Base-by-base conservation (phyloP, 257 asterid genomes). In the Nicotiana knightiana region DNA sequence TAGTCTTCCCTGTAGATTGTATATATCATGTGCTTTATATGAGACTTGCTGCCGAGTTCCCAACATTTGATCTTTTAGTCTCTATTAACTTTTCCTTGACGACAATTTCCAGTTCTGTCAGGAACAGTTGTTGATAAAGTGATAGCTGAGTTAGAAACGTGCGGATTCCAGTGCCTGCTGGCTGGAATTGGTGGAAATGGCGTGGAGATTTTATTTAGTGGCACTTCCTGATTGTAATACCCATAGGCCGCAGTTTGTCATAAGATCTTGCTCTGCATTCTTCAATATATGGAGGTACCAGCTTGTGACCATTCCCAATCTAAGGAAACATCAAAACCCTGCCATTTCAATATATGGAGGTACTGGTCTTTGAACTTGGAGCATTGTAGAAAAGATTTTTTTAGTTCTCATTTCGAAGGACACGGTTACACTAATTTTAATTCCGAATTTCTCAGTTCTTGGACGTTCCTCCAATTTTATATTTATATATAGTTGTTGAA, bases 151-250 rank as follows among this genome's bases (percentile, higher is more conserved):
- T 76, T 96, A 61, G 94, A 93, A 80, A 86, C 95, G n/a, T 63
- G 87, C 35, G 98, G 99, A 51, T 96, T 91, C 87, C 93, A 93
- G 30, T 93, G 98, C 87, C 83, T 96, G 79, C 89, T 86, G 51
- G 98, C 98, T 12, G 99, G 96, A 67, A 96, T 94, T 51, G 99
- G 99, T 37, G 99, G 98, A 79, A 84, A 88, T 32, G 99, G 98
- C 83, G 80, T 93, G 91, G 98, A 96, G 79, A 81, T 93, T 67
- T 89, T 95, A 86, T 91, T 89, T 78, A 90, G 87, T 30, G 89
- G 94, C 55, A 81, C 87, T 54, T 88, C 93, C 76, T 91, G 85
- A 89, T 66, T 53, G 4, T 75, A 1, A 53, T 26, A 48, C 61
- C 61, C 61, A 48, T 24, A 17, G 61, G 37, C 53, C 10, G 59